A percentile compares a stretch with the other conserved stretches of the same genome.
Evolutionary conservation across 257 asterid species (phyloP).

Genomic region (Forsythia viridissima): DNA sequence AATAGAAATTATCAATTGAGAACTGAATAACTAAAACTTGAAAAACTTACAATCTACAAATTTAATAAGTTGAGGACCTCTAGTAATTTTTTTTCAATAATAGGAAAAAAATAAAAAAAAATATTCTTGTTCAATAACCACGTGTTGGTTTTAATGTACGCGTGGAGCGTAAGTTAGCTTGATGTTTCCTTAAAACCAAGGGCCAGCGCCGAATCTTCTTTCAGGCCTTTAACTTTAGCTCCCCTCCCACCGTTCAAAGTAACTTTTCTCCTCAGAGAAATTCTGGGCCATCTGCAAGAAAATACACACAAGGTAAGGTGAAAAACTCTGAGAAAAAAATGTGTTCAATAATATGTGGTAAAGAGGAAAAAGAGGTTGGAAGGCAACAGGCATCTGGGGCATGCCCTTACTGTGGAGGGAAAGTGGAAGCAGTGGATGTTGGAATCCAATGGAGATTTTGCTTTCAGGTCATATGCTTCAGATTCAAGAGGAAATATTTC

Average conservation of each 20-base stretch:
- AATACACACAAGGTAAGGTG: background rate
- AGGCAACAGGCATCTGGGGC: conserved; percentile 33
- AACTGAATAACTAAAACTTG: too few relatives aligned
- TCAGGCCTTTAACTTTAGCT: background rate
- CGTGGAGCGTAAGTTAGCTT: background rate
- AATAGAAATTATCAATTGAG: too few relatives aligned
- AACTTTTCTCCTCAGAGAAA: background rate
- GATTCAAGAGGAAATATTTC: conserved; percentile 39
- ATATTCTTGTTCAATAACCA: background rate
- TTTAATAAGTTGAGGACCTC: background rate
- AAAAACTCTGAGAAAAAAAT: background rate
- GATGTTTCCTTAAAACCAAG: background rate
- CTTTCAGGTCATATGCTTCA: conserved; percentile 32
- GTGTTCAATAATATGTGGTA: conserved; percentile 28
- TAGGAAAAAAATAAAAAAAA: background rate
- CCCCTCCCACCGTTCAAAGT: background rate
- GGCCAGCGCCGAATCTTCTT: background rate
- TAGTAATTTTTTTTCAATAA: background rate
- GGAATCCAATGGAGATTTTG: conserved; percentile 24
- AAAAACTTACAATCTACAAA: background rate
- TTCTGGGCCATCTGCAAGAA: too few relatives aligned
- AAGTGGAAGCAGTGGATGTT: conserved; percentile 41
- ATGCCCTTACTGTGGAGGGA: conserved; percentile 45
- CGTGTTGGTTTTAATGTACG: background rate
- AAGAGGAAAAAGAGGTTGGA: conserved; percentile 40